phyloP scores from a whole-genome alignment of 805 yeast genomes.

The Candida montana region DNA sequence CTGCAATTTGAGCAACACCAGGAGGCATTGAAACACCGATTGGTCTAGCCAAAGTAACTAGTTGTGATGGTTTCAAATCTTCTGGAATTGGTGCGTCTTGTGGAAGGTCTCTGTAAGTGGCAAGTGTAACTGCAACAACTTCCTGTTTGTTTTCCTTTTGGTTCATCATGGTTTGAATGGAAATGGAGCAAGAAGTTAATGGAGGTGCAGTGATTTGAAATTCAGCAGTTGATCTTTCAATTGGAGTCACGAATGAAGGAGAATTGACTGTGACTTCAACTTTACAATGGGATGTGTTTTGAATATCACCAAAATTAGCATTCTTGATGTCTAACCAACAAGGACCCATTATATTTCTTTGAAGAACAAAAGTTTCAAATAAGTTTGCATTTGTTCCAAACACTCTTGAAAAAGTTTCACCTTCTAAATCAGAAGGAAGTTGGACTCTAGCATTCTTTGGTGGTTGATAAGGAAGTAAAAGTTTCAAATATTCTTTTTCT shows the following conservation, averaged over 20 bases:
- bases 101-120: conserved; percentile 62
- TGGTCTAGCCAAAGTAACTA: conserved; percentile 77
- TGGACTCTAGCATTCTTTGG: conserved; percentile 44
- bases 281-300: conserved; percentile 72
- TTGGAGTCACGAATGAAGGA: conserved; percentile 44
- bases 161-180: conserved; percentile 79
- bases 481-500: conserved; percentile 74
- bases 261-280: conserved; percentile 60
- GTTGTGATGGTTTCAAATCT: conserved; percentile 50
- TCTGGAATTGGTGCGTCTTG: conserved; percentile 74
- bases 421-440: conserved; percentile 60
- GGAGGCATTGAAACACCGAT: conserved; percentile 68
- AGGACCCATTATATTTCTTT: conserved; percentile 90
- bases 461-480: conserved; percentile 68
- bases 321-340: conserved; percentile 83
- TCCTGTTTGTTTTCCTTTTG: conserved; percentile 75
- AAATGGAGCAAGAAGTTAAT: conserved; percentile 65
- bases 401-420: conserved; percentile 70
- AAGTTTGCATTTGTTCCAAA: conserved; percentile 72
- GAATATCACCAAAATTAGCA: conserved; percentile 53
- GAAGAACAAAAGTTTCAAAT: conserved; percentile 82
- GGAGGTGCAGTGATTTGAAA: conserved; percentile 49
- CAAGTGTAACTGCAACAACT: conserved; percentile 73
- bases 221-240: conserved; percentile 36
- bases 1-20: conserved; percentile 61